Base-by-base conservation (phyloP, 257 asterid species). In the Lavandula angustifolia region DNA sequence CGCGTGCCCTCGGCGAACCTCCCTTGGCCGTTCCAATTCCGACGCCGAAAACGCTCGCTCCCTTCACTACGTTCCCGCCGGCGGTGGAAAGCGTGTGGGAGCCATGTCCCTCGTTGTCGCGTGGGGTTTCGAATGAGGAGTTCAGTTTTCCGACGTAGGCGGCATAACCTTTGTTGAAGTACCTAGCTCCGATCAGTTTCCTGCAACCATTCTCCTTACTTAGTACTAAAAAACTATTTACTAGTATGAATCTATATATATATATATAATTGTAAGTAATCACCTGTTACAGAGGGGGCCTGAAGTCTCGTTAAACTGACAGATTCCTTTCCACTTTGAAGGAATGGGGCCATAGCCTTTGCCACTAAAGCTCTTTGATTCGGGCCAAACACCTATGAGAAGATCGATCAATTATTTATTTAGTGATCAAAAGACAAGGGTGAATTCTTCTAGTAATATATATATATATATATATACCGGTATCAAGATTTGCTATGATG, bases 41-140 rank as follows among this genome's bases (percentile, higher is more conserved):
- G 3, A 61, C 4, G 0, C 92, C 96, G 4, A 80, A 70, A 0
- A 89, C 61, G n/a, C 48, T 80, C 0, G 86, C 96, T 1, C 88
- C 82, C 0, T 74, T 66, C 50, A 89, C 98, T 18, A 83, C 76
- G 83, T 77, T 83, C 1, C 98, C 98, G 9, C 61, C 98, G 0
- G 95, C 92, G 0, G 96, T 92, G 6, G 98, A 92, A 8, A 92
- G 74, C 0, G 96, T 92, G 80, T 89, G 98, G 6, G 79, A 17
- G 1, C 98, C 98, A 10, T 92, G 96, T 0, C 98, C 98, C 0
- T 37, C 78, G 0, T 1, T 0, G 73, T 92, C 96, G 0, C 91
- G 82, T 0, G 87, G 49, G 0, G 77, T 54, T 18, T 48, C 0
- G 71, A 18, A 34, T 0, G 68, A 34, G 0, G 65, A n/a, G 10